Percentiles rank a stretch among this genome's conserved stretches.
Conservation (phyloP, 352 stramenopile genomes). For the Pythium rhizo-oryzae region DNA sequence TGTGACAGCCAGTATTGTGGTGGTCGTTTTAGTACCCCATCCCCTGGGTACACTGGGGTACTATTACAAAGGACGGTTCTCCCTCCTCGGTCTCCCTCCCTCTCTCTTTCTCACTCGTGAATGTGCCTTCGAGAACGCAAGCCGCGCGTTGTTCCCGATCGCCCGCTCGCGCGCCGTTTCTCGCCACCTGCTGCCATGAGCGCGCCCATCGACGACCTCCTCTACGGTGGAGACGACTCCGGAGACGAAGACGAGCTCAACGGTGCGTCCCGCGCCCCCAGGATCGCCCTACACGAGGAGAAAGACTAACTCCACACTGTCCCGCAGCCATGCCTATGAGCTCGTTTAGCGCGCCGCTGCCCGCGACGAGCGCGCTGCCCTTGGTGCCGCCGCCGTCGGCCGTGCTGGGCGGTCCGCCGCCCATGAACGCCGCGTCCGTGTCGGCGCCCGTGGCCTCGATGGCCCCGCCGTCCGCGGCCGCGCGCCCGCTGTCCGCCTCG, state of each 20-base stretch:
- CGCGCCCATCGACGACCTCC: constrained; percentile 81
- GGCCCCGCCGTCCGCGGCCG: constrained; percentile 24
- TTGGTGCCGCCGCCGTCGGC: constrained; percentile 15
- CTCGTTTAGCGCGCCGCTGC: constrained; percentile 34
- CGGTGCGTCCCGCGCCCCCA: constrained; percentile 37
- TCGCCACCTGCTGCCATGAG: constrained; percentile 50
- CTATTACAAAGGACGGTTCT: not conserved
- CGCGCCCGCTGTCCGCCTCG: constrained; percentile 3
- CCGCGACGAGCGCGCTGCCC: constrained; percentile 18
- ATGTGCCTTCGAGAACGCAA: constrained; percentile 26
- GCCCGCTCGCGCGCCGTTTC: not conserved
- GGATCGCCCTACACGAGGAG: not conserved
- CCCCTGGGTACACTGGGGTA: not conserved
- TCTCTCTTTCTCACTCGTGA: constrained; percentile 25
- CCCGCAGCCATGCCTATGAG: constrained; percentile 28
- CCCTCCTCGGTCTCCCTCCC: not conserved
- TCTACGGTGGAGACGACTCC: constrained; percentile 83
- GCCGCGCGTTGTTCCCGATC: not conserved
- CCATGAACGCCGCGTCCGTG: constrained; percentile 20
- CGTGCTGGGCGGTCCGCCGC: constrained; percentile 17
- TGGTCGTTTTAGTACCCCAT: not conserved
- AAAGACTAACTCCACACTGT: not conserved
- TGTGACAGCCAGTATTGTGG: not conserved
- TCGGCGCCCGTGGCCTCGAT: constrained; percentile 23
- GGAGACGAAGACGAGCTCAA: constrained; percentile 77